These are phyloP conservation scores for Microcyclosporella mali DNA, from an alignment of 2,329 filamentous ascomycete genomes.

Conservation along the genomic window DNA sequence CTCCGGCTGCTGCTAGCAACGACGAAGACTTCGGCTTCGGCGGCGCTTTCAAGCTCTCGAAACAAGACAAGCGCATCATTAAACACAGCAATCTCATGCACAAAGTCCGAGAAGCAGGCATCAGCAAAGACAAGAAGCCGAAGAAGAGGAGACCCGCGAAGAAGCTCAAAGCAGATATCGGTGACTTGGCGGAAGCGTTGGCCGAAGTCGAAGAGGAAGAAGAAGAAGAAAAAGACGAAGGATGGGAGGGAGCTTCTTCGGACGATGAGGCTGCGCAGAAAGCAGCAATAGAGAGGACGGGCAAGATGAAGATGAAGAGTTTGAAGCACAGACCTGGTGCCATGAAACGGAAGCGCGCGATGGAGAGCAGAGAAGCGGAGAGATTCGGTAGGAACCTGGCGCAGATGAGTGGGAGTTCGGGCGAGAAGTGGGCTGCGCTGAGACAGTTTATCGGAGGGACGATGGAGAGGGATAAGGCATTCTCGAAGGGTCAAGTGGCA, in stretches of 20 bases:
- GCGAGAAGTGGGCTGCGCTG: conserved; percentile 69
- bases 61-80: conserved; percentile 76
- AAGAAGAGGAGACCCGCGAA: conserved; percentile 62
- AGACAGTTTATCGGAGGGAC: conserved; percentile 78
- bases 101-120: conserved; percentile 45
- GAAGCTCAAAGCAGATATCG: conserved; percentile 70
- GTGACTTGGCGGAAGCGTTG: conserved; percentile 72
- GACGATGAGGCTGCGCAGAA: conserved; percentile 16
- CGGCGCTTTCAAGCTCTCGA: conserved; percentile 61
- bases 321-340: conserved; percentile 70
- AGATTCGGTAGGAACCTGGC: conserved; percentile 80
- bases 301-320: conserved; percentile 67
- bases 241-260: conserved; percentile 31
- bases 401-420: conserved; percentile 47
- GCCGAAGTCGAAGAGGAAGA: conserved; percentile 52
- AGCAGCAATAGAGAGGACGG: conserved; percentile 27
- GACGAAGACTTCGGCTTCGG: conserved; percentile 40
- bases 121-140: conserved; percentile 56
- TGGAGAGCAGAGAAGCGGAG: conserved; percentile 75
- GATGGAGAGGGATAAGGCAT: conserved; percentile 82
- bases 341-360: conserved; percentile 71
- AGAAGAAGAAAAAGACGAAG: conserved; percentile 42
- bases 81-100: conserved; percentile 71
- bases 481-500: conserved; percentile 31
- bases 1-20: conserved; percentile 5